Base-by-base conservation (phyloP, 1,139 yeast genomes). In the Hemisphaericaspora xylofermentans region DNA sequence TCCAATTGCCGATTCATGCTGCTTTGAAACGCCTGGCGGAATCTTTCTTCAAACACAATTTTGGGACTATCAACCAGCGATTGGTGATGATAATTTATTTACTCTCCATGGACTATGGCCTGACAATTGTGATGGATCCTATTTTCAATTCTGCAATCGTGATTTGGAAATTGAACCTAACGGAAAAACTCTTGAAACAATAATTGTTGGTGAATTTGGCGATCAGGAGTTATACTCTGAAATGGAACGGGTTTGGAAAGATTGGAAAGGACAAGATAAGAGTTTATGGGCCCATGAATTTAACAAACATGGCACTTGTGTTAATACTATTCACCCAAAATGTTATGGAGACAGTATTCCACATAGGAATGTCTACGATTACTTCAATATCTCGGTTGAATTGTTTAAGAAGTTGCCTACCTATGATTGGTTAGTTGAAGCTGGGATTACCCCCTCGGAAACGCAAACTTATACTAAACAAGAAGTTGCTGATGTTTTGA, bases 301-400 rank as follows among this genome's bases (percentile, higher is more conserved):
- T 72, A 91, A 91, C 67, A 93, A 93, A 62, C 98, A 93, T 57
- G 98, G 93, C 4, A 89, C 97, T 0, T 93, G 98, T 62, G 81
- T 91, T 67, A 77, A 82, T 29, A 89, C 97, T 0, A 69, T 91
- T 39, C 76, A 76, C 41, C 88, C 95, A 3, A 50, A 60, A 2
- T 93, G 98, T 58, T 88, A 88, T 58, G 19, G 40, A 4, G 44
- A 45, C 15, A 47, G 48, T 22, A 39, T 45, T 26, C 33, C 46
- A 6, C 63, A 78, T 53, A 74, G 77, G 56, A 81, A 88, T 51
- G 88, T 88, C 10, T 84, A 84, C 46, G 96, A 91, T 61, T 93
- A 82, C 61, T 89, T 75, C 64, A 74, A 76, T 43, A 72, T 82
- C 16, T 74, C 93, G 1, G 82, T 87, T 48, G 71, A 73, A 16